Conservation (phyloP, 495 filamentous ascomycete genomes). For the Haplographium delicatum region DNA sequence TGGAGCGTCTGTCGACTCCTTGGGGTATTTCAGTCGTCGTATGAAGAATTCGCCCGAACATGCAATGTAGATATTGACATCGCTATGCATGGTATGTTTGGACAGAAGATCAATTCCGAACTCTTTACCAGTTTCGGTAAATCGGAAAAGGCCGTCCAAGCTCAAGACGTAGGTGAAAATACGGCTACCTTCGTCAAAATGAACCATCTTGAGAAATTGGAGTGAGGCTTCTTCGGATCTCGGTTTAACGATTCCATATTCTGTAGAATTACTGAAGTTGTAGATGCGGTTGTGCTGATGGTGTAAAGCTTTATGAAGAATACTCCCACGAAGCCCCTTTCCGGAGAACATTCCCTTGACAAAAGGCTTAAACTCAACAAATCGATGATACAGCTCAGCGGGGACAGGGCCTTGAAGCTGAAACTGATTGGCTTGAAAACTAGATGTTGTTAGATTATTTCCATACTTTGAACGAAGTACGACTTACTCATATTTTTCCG, state of each 20-base stretch:
- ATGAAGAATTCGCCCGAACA: conserved; percentile 93
- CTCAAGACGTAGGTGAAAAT: conserved; percentile 93
- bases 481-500: conserved; percentile 70
- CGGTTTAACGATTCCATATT: conserved; percentile 51
- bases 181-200: conserved; percentile 76
- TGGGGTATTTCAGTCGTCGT: conserved; percentile 41
- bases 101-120: conserved; percentile 87
- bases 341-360: conserved; percentile 84
- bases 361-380: conserved; percentile 87
- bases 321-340: conserved; percentile 65
- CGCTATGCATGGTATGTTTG: conserved; percentile 94
- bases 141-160: conserved; percentile 76
- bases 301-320: conserved; percentile 79
- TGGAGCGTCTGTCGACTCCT: conserved; percentile 34
- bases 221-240: conserved; percentile 58
- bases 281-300: conserved; percentile 87
- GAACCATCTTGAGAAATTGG: conserved; percentile 80
- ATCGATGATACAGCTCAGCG: conserved; percentile 73
- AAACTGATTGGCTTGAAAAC: conserved; percentile 91
- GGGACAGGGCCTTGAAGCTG: conserved; percentile 83
- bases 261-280: conserved; percentile 71
- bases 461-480: neutral
- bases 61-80: conserved; percentile 84
- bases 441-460: conserved; percentile 28
- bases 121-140: conserved; percentile 92